phyloP scores from a whole-genome alignment of 2,329 filamentous ascomycete species.

The Diaporthe ampelina region DNA sequence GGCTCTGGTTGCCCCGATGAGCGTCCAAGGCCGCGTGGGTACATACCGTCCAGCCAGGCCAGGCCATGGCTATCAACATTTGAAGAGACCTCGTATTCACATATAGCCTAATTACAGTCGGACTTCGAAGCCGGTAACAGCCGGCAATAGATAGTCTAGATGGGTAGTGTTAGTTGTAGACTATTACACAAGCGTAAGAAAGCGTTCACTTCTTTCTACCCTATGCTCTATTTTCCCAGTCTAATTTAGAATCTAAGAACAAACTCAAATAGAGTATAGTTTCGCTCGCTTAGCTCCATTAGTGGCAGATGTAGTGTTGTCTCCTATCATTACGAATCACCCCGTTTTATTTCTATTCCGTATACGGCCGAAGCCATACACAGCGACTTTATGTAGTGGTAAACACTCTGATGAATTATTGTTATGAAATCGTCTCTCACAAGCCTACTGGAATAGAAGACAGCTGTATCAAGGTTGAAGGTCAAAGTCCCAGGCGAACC shows the following conservation, averaged over 20 bases:
- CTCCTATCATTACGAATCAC: background rate
- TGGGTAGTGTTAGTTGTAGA: background rate
- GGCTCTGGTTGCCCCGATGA: no score
- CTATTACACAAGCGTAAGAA: background rate
- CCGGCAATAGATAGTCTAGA: background rate
- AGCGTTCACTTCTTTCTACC: background rate
- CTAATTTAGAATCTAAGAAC: background rate
- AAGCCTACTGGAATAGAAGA: no score
- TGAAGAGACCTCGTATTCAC: background rate
- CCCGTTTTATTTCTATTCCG: no score
- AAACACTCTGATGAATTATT: no score
- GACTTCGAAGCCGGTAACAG: background rate
- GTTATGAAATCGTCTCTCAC: no score
- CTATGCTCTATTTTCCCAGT: background rate
- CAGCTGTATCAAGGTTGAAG: no score
- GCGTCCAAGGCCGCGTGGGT: background rate
- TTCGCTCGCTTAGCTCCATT: no score
- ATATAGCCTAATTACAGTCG: background rate
- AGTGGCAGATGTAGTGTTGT: no score
- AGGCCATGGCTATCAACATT: background rate
- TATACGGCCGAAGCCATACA: no score
- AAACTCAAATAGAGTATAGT: no score
- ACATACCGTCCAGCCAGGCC: background rate
- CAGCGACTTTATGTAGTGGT: no score
- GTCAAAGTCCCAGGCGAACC: background rate